Evolutionary conservation across 306 rosid genomes (phyloP).

Genomic region (Cicer chorassanicum): DNA sequence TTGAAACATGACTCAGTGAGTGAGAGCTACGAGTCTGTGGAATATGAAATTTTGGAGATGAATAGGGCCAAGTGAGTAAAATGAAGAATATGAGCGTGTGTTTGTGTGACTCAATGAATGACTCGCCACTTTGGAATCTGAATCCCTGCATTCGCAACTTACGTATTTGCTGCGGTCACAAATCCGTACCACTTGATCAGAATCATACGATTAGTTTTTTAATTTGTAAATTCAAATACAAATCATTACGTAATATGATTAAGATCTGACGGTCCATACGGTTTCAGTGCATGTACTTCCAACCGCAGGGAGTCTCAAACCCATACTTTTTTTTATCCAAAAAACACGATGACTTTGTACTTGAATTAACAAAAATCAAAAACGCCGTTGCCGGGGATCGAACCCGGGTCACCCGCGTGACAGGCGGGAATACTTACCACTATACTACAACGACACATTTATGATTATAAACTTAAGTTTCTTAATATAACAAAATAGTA

Average conservation of each 20-base stretch:
- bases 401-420: conserved; percentile 8
- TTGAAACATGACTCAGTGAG: conserved; percentile 53
- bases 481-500: too few relatives aligned
- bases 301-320: too few relatives aligned
- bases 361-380: background rate
- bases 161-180: background rate
- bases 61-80: background rate
- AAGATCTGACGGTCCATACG: background rate
- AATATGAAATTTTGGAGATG: conserved; percentile 4
- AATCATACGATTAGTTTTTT: background rate
- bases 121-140: background rate
- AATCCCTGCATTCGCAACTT: background rate
- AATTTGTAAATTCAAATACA: too few relatives aligned
- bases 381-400: background rate
- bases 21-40: conserved; percentile 12
- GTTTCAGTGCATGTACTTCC: too few relatives aligned
- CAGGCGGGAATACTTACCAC: conserved; percentile 3
- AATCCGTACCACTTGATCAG: background rate
- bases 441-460: background rate
- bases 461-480: fast-evolving
- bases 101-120: background rate
- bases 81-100: background rate
- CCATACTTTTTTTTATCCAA: too few relatives aligned
- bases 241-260: background rate
- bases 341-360: too few relatives aligned